Evolutionary conservation across 345 rosid genomes (phyloP), one percentile per base, ranked within the genome.

Genomic region (Melaleuca alternifolia): DNA sequence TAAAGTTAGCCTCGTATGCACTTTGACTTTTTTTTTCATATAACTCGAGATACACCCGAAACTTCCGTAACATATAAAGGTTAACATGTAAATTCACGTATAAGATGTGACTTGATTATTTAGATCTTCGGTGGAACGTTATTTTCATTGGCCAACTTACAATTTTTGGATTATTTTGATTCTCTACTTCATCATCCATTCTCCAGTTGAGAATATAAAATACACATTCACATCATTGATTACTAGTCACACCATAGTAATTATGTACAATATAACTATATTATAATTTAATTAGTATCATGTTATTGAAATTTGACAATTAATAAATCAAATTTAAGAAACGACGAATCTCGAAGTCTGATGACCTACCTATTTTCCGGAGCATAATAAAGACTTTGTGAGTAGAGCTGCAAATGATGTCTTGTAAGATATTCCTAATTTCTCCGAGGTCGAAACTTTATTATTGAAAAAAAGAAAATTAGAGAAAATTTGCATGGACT

Each of bases 181-280:
- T 11, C 33, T 59, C 65, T n/a, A 59, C 33, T n/a, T 59, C 33
- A 56, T 59, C 76, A 28, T 62, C 41, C 76, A 7, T 62, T 62
- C 76, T 28, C 41, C 18, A 9, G 10, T 48, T 54, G 18, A 26
- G 28, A 82, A 50, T 44, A 46, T 82, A 28, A 79, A 2, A 79
- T 46, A 30, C 28, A 13, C 33, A 16, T 46, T 24, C 14, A 88
- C 92, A 91, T 62, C 88, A 62, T 62, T 62, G 76, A 28, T 62
- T 30, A 28, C 16, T 62, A 62, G 76, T 33, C 76, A 62, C 20
- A 14, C 20, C 76, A 62, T 62, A 28, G 41, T 62, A 62, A 59
- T 30, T 28, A 62, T 62, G 76, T 14, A 62, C 10, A 62, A 14
- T 28, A 7, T 2, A 14, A 62, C 18, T 15, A 2, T 28, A 20